phyloP scores from a whole-genome alignment of 306 rosid species.

The Comarum palustre region DNA sequence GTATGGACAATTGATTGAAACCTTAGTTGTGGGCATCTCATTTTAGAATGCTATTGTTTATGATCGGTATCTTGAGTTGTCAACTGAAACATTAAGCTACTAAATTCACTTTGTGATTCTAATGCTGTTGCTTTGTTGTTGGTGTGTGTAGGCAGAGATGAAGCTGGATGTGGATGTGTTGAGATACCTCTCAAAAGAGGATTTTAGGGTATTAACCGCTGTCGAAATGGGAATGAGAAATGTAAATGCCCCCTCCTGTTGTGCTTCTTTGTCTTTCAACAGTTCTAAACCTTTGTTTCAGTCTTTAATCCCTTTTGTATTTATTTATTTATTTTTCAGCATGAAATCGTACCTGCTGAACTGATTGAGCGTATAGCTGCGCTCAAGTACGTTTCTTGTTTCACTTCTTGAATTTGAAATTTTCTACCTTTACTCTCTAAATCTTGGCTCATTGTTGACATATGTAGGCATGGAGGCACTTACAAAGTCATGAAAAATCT shows the following conservation, averaged over 20 bases:
- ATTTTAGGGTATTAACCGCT: slow-evolving; percentile 91
- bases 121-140: not conserved
- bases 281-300: not conserved
- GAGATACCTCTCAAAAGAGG: slow-evolving; percentile 82
- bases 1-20: no score
- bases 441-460: not conserved
- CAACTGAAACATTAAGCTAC: not conserved
- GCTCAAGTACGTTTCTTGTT: slow-evolving; percentile 46
- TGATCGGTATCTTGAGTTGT: not conserved
- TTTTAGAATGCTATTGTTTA: no score
- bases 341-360: slow-evolving; percentile 74
- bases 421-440: not conserved
- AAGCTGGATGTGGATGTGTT: slow-evolving; percentile 75
- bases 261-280: not conserved
- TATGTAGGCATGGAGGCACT: slow-evolving; percentile 79
- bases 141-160: slow-evolving; percentile 36
- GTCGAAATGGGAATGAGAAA: slow-evolving; percentile 91
- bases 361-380: slow-evolving; percentile 71
- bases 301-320: not conserved
- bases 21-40: no score
- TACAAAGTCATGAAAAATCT: slow-evolving; percentile 81
- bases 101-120: not conserved
- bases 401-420: not conserved
- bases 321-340: slow-evolving; percentile 49
- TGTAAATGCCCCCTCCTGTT: slow-evolving; percentile 31